Evolutionary conservation across 768 basidiomycete species (phyloP).

Genomic region (Clavulina sp.): DNA sequence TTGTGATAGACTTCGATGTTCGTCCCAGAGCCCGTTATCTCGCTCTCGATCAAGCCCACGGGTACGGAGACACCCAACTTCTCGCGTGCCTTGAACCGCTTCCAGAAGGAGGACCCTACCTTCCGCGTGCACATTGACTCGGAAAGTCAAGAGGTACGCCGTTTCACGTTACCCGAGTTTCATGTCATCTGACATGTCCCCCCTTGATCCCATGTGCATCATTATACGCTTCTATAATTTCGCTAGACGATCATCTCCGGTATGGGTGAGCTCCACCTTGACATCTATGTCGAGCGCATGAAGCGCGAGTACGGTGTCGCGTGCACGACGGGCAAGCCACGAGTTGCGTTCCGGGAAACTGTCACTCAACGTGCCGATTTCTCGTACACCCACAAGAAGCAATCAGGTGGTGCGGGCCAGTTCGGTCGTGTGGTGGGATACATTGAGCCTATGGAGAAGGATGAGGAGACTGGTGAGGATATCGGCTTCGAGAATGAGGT

Average conservation of each 20-base stretch:
- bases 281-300: constrained; percentile 99
- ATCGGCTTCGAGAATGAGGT: constrained; percentile 63
- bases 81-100: constrained; percentile 88
- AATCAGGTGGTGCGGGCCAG: constrained; percentile 93
- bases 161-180: no score
- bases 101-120: constrained; percentile 97
- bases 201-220: background rate
- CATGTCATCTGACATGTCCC: constrained; percentile 7
- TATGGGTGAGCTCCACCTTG: constrained; percentile 97
- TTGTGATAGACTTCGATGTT: constrained; percentile 78
- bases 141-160: constrained; percentile 90
- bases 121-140: constrained; percentile 92
- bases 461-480: constrained; percentile 57
- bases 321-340: constrained; percentile 86
- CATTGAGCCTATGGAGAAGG: constrained; percentile 75
- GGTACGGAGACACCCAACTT: constrained; percentile 93
- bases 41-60: constrained; percentile 78
- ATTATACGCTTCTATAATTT: background rate
- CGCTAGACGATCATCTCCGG: constrained; percentile 59
- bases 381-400: constrained; percentile 92
- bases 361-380: constrained; percentile 65
- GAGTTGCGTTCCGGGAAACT: constrained; percentile 93
- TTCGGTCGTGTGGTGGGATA: constrained; percentile 83
- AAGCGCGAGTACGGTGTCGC: constrained; percentile 90
- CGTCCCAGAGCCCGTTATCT: constrained; percentile 97